Conservation (phyloP, 768 basidiomycete genomes). For the Lactifluus echinatus region DNA sequence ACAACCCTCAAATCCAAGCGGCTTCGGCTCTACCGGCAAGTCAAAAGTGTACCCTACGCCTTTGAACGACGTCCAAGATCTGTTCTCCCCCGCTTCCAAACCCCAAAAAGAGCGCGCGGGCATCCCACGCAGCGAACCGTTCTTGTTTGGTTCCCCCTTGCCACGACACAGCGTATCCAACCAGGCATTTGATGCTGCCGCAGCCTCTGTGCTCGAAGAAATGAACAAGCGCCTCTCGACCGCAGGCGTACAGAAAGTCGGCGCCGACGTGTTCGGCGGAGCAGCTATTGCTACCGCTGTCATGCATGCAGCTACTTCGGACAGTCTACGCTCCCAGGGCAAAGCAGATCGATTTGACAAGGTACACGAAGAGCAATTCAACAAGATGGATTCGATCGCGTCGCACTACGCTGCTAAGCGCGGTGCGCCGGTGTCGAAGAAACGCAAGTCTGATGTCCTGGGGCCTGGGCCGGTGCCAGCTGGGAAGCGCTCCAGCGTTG, state of each 20-base stretch:
- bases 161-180: conserved; percentile 56
- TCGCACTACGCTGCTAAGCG: conserved; percentile 41
- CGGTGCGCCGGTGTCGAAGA: conserved; percentile 26
- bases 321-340: neutral
- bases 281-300: neutral
- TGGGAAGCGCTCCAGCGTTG: conserved; percentile 26
- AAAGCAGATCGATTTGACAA: conserved; percentile 40
- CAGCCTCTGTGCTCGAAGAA: conserved; percentile 67
- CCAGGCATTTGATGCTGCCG: conserved; percentile 55
- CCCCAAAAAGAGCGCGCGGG: conserved; percentile 8
- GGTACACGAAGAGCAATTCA: conserved; percentile 55
- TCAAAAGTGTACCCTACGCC: conserved; percentile 28
- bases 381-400: conserved; percentile 71
- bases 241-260: conserved; percentile 45
- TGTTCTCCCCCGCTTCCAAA: conserved; percentile 35
- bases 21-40: conserved; percentile 24
- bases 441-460: conserved; percentile 46
- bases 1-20: conserved; percentile 34
- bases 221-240: conserved; percentile 66
- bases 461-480: conserved; percentile 28
- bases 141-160: conserved; percentile 72
- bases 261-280: conserved; percentile 36
- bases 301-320: neutral
- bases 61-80: conserved; percentile 27
- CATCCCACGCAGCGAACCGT: conserved; percentile 37